Conservation (phyloP, 768 basidiomycete genomes). For the Agaricus bisporus region DNA sequence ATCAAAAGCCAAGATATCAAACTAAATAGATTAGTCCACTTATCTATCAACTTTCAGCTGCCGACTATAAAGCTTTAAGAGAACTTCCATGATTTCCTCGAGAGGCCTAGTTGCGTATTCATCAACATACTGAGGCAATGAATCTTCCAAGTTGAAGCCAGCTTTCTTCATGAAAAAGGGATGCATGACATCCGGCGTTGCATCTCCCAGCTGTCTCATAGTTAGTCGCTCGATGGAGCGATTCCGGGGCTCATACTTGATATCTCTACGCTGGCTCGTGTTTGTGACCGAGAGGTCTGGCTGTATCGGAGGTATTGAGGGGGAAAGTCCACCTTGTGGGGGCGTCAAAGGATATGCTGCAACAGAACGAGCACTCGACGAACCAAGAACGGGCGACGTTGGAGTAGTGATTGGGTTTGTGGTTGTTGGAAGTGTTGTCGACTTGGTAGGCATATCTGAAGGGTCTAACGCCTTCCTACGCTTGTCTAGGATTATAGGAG, state of each 20-base stretch:
- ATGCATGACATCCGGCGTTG: conserved; percentile 85
- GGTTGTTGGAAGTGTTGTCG: conserved; percentile 24
- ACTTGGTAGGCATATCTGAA: conserved; percentile 22
- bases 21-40: conserved; percentile 2
- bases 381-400: conserved; percentile 20
- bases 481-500: conserved; percentile 17
- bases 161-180: conserved; percentile 83
- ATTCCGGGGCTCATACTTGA: conserved; percentile 50
- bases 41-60: conserved; percentile 40
- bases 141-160: conserved; percentile 78
- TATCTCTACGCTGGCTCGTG: conserved; percentile 17
- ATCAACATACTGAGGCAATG: conserved; percentile 81
- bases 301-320: neutral
- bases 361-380: conserved; percentile 2
- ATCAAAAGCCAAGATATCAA: neutral
- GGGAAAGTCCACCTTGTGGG: neutral
- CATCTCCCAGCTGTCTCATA: conserved; percentile 82
- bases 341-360: conserved; percentile 11
- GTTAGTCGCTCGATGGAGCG: conserved; percentile 74
- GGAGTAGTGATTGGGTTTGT: conserved; percentile 14
- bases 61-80: conserved; percentile 70
- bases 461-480: conserved; percentile 33
- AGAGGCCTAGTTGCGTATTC: conserved; percentile 82
- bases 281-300: conserved; percentile 6
- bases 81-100: conserved; percentile 78